These are phyloP conservation scores for Cladosporium cucumerinum DNA, from an alignment of 2,329 filamentous ascomycete genomes.

Conservation along the genomic window DNA sequence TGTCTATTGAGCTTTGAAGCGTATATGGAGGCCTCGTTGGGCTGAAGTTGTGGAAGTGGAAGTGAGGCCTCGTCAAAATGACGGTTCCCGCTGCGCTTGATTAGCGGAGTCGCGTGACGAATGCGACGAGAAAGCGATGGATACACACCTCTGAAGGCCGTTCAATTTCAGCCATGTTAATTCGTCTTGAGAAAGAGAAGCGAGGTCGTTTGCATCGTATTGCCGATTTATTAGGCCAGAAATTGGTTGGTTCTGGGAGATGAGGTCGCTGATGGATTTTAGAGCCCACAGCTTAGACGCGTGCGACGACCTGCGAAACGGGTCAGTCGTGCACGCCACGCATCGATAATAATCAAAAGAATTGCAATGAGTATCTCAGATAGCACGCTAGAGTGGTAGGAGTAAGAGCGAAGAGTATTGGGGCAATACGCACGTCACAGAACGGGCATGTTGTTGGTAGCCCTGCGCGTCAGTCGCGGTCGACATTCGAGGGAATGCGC, in stretches of 20 bases:
- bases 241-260: constrained; percentile 20
- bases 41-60: constrained; percentile 35
- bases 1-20: constrained; percentile 26
- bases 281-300: constrained; percentile 16
- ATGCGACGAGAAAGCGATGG: not conserved
- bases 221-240: constrained; percentile 16
- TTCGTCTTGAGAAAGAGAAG: constrained; percentile 15
- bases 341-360: constrained; percentile 40
- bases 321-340: constrained; percentile 31
- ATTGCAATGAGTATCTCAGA: not conserved
- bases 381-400: not conserved
- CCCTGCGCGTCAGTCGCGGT: constrained; percentile 8
- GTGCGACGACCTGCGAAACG: constrained; percentile 15
- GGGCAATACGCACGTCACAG: constrained; percentile 16
- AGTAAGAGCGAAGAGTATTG: constrained; percentile 22
- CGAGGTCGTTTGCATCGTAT: constrained; percentile 13
- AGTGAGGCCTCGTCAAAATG: constrained; percentile 56
- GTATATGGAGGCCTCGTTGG: constrained; percentile 30
- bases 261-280: constrained; percentile 16
- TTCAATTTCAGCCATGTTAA: constrained; percentile 48
- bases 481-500: constrained; percentile 11
- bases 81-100: constrained; percentile 46
- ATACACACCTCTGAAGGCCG: constrained; percentile 49
- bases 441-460: constrained; percentile 9
- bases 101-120: constrained; percentile 12